A percentile compares a stretch with the other conserved stretches of the same genome.
Conservation (phyloP, 768 basidiomycete species). For the Termitomyces sp. region DNA sequence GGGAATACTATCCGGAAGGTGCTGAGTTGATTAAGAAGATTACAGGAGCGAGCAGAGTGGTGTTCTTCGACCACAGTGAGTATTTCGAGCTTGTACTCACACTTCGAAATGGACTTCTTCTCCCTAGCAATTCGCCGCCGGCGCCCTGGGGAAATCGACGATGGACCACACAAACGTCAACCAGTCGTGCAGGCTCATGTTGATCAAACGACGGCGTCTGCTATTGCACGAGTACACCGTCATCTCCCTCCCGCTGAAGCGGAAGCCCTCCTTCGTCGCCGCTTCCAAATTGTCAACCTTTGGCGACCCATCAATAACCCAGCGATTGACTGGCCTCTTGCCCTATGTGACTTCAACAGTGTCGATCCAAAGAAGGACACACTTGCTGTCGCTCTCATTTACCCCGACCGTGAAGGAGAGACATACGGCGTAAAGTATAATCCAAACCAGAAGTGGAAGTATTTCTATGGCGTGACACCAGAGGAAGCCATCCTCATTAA, state of each 20-base stretch:
- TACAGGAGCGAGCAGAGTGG: slow-evolving; percentile 53
- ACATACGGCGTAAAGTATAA: slow-evolving; percentile 43
- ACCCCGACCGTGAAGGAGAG: slow-evolving; percentile 50
- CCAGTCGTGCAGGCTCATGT: slow-evolving; percentile 46
- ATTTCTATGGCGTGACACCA: slow-evolving; percentile 39
- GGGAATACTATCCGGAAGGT: slow-evolving; percentile 57
- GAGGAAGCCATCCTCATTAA: slow-evolving; percentile 52
- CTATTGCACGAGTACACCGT: slow-evolving; percentile 43
- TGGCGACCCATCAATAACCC: slow-evolving; percentile 53
- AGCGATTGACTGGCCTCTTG: slow-evolving; percentile 48
- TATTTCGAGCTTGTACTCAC: not conserved
- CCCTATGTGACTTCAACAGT: slow-evolving; percentile 46
- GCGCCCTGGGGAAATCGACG: slow-evolving; percentile 32
- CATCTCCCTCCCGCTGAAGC: slow-evolving; percentile 47
- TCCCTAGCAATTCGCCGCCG: slow-evolving; percentile 29
- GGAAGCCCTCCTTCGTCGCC: slow-evolving; percentile 36
- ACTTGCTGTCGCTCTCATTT: slow-evolving; percentile 40
- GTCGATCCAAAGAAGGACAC: slow-evolving; percentile 39
- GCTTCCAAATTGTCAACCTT: slow-evolving; percentile 59
- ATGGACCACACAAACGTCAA: slow-evolving; percentile 34
- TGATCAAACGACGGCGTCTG: slow-evolving; percentile 46
- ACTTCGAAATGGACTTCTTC: not conserved
- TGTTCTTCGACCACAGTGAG: slow-evolving; percentile 64
- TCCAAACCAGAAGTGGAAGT: slow-evolving; percentile 50
- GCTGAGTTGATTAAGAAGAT: slow-evolving; percentile 50